Percentiles rank a stretch among this genome's conserved stretches.
Conservation (phyloP, 1,139 yeast species). For the Hyphopichia khmerensis region DNA sequence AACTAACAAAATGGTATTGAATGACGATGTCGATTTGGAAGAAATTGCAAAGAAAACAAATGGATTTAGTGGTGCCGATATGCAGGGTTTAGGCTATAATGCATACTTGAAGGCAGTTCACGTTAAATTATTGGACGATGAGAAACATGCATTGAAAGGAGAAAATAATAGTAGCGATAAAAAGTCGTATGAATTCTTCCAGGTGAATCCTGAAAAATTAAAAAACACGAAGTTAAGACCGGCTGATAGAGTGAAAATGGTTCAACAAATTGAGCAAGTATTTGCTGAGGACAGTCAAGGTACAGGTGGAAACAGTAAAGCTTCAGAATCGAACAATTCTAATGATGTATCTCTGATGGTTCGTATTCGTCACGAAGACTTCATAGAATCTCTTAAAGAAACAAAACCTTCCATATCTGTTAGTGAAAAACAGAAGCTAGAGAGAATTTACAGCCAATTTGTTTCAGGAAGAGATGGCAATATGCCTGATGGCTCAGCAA, state of each 20-base stretch:
- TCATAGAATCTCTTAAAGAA: slow-evolving; percentile 64
- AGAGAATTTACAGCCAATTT: slow-evolving; percentile 68
- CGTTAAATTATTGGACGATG: slow-evolving; percentile 50
- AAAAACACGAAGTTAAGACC: slow-evolving; percentile 34
- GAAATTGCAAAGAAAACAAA: slow-evolving; percentile 60
- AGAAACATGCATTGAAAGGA: slow-evolving; percentile 20
- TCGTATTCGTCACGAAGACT: slow-evolving; percentile 51
- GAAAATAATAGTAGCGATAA: slow-evolving; percentile 14
- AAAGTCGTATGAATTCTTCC: slow-evolving; percentile 31
- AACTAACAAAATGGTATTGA: slow-evolving; percentile 53
- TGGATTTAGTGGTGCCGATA: slow-evolving; percentile 93
- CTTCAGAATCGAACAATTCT: slow-evolving; percentile 5
- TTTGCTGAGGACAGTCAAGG: slow-evolving; percentile 15
- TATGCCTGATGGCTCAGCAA: slow-evolving; percentile 83
- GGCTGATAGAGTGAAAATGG: slow-evolving; percentile 43
- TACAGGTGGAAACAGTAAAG: slow-evolving; percentile 8
- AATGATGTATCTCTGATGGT: slow-evolving; percentile 21
- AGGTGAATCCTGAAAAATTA: slow-evolving; percentile 32
- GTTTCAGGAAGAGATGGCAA: slow-evolving; percentile 81
- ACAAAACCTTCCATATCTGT: slow-evolving; percentile 86
- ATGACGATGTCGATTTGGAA: slow-evolving; percentile 50
- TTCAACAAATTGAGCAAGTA: slow-evolving; percentile 48
- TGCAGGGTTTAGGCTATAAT: slow-evolving; percentile 89
- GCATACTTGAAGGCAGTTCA: slow-evolving; percentile 93
- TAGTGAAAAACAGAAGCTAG: slow-evolving; percentile 65